These are phyloP conservation scores for Verticillium nonalfalfae DNA, from an alignment of 2,329 filamentous ascomycete species.

Conservation along the genomic window DNA sequence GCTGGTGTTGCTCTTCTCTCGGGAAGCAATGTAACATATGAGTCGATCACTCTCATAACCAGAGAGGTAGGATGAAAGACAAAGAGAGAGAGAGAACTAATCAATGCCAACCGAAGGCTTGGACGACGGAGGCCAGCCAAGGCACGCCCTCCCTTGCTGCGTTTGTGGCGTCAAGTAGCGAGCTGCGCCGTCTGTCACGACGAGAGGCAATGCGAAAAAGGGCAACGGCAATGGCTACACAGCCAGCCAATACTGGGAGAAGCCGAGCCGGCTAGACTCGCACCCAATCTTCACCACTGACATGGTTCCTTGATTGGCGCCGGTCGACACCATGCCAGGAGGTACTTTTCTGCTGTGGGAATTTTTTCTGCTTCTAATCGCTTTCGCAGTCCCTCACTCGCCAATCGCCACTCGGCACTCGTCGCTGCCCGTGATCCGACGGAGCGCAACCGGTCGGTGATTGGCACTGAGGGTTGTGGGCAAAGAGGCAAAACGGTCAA, in stretches of 20 bases:
- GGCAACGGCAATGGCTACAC: no score
- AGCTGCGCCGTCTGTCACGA: background rate
- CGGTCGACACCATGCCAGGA: background rate
- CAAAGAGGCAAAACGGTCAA: background rate
- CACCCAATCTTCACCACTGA: background rate
- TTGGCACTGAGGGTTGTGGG: background rate
- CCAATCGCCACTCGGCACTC: background rate
- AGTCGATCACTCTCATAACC: no score
- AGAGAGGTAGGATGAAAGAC: no score
- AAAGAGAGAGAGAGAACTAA: background rate
- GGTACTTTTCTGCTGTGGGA: background rate
- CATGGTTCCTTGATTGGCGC: background rate
- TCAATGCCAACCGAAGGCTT: no score
- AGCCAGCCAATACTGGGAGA: background rate
- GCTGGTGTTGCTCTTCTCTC: background rate
- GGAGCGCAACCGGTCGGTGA: background rate
- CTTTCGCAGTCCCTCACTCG: background rate
- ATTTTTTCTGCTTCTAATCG: background rate
- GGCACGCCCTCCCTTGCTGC: background rate
- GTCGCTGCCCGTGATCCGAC: background rate
- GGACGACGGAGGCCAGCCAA: no score
- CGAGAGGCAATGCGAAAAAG: background rate
- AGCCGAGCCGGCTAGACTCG: background rate
- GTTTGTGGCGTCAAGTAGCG: constrained; percentile 5
- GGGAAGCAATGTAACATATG: background rate